Percentiles rank a stretch among this genome's conserved stretches.
These are phyloP conservation scores for Ophiostoma fasciatum DNA, from an alignment of 2,329 filamentous ascomycete species.

Conservation along the genomic window DNA sequence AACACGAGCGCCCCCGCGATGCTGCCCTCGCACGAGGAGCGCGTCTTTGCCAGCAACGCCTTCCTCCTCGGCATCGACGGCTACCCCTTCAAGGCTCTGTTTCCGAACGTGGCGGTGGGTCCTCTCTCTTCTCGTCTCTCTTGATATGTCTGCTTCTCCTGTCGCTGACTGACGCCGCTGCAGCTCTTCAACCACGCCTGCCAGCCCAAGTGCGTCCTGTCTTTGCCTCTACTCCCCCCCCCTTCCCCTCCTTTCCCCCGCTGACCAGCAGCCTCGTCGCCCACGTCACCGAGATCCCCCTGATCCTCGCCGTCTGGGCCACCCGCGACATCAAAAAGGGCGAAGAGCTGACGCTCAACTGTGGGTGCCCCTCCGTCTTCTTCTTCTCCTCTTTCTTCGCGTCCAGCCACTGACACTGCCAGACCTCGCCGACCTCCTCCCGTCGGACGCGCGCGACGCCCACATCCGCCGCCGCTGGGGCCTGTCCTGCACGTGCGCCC, in stretches of 20 bases:
- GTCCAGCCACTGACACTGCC: not conserved
- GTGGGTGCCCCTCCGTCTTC: slow-evolving; percentile 9
- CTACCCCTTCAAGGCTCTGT: slow-evolving; percentile 12
- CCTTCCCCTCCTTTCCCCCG: too few relatives aligned
- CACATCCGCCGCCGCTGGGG: slow-evolving; percentile 13
- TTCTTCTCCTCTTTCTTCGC: not conserved
- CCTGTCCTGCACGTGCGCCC: slow-evolving; percentile 16
- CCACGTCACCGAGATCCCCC: slow-evolving; percentile 11
- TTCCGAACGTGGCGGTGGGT: slow-evolving; percentile 11
- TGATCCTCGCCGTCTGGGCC: slow-evolving; percentile 14
- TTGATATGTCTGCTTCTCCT: too few relatives aligned
- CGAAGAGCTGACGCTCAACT: slow-evolving; percentile 20
- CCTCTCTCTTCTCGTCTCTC: not conserved
- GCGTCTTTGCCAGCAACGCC: slow-evolving; percentile 19
- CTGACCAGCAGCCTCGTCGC: slow-evolving; percentile 12
- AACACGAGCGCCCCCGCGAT: slow-evolving; percentile 1
- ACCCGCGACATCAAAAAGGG: slow-evolving; percentile 14
- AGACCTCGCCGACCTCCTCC: slow-evolving; percentile 12
- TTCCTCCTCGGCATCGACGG: slow-evolving; percentile 16
- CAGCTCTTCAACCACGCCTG: slow-evolving; percentile 18
- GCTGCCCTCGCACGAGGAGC: slow-evolving; percentile 17
- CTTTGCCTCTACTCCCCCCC: not conserved
- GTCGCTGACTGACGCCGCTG: slow-evolving; percentile 1
- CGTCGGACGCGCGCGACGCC: slow-evolving; percentile 10
- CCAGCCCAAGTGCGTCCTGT: slow-evolving; percentile 10